A percentile compares a stretch with the other conserved stretches of the same genome.
Evolutionary conservation across 1,284 basidiomycete species (phyloP).

Genomic region (Ganoderma sinense): DNA sequence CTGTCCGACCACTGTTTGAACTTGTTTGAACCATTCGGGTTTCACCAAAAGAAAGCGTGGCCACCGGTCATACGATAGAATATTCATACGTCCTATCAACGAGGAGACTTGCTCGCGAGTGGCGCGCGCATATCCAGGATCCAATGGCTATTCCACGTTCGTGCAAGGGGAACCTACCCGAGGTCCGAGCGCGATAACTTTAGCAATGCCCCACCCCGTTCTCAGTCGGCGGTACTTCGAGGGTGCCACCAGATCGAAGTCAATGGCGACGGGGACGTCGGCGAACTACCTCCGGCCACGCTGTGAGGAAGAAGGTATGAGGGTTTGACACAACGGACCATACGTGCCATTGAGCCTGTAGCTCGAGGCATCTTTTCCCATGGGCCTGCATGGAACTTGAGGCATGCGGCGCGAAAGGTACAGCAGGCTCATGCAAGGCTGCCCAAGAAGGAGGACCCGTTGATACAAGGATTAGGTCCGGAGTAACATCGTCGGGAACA

Average conservation of each 20-base stretch:
- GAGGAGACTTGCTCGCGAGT: background rate
- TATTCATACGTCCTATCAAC: background rate
- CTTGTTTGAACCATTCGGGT: background rate
- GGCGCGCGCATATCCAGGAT: background rate
- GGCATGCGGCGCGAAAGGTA: background rate
- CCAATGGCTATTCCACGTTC: background rate
- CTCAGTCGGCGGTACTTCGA: background rate
- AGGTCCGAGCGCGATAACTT: background rate
- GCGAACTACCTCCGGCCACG: background rate
- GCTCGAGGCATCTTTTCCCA: background rate
- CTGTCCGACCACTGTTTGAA: background rate
- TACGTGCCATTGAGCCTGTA: background rate
- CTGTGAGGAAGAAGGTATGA: background rate
- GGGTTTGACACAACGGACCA: slow-evolving; percentile 3
- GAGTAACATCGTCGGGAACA: background rate
- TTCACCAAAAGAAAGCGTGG: background rate
- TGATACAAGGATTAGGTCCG: slow-evolving; percentile 1
- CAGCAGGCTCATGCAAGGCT: background rate
- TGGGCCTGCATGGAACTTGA: background rate
- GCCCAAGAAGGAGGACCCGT: background rate
- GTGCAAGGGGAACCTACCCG: background rate
- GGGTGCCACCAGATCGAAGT: background rate
- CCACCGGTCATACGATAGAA: background rate
- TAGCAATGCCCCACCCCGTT: background rate
- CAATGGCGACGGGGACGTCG: background rate